Conservation (phyloP, 306 rosid genomes). For the Comarum palustre region DNA sequence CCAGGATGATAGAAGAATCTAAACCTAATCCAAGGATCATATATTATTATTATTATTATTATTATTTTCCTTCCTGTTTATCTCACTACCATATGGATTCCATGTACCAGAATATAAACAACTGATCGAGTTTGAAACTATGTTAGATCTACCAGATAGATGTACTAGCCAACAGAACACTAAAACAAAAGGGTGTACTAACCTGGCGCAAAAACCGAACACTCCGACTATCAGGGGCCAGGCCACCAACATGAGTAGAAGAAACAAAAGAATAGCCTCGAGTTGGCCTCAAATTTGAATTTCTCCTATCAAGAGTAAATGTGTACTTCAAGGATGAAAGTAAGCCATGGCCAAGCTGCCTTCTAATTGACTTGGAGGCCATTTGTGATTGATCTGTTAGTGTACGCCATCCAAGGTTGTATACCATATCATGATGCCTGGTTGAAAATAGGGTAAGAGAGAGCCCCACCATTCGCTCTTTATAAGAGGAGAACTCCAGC, state of each 20-base stretch:
- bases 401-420: constrained; percentile 92
- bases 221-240: constrained; percentile 80
- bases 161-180: neutral
- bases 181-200: constrained; percentile 16
- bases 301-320: constrained; percentile 73
- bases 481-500: constrained; percentile 86
- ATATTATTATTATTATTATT: no score
- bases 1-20: neutral
- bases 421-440: constrained; percentile 70
- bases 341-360: constrained; percentile 95
- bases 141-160: neutral
- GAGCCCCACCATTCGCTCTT: constrained; percentile 74
- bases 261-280: constrained; percentile 87
- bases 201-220: constrained; percentile 90
- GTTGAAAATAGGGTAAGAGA: constrained; percentile 76
- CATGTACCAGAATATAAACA: constrained; percentile 4
- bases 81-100: neutral
- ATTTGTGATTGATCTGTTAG: constrained; percentile 82
- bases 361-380: constrained; percentile 86
- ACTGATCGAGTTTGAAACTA: neutral
- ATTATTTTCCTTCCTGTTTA: neutral
- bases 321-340: constrained; percentile 84
- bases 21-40: neutral
- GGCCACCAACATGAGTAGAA: constrained; percentile 86
- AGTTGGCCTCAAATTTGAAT: constrained; percentile 76